Percentiles rank a stretch among this genome's conserved stretches.
These are phyloP conservation scores for Saraca asoca DNA, from an alignment of 331 rosid genomes.

Conservation along the genomic window DNA sequence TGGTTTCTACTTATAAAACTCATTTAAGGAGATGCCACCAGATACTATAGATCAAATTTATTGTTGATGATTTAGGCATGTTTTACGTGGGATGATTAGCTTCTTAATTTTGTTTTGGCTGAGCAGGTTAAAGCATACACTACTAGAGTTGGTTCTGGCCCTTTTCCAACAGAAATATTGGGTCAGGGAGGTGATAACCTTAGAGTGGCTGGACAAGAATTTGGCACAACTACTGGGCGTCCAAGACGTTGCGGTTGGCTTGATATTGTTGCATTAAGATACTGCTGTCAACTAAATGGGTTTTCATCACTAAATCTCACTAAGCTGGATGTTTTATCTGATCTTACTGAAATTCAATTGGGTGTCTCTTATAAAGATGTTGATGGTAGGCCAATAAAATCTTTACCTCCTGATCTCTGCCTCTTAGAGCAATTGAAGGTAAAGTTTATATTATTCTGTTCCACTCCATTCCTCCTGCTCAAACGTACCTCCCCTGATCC, in stretches of 20 bases:
- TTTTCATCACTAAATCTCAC: constrained; percentile 89
- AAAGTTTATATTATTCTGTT: constrained; percentile 21
- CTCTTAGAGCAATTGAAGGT: constrained; percentile 87
- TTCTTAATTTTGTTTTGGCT: constrained; percentile 36
- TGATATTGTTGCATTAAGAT: constrained; percentile 73
- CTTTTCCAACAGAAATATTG: constrained; percentile 87
- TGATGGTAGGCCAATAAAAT: constrained; percentile 69
- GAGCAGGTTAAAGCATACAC: constrained; percentile 93
- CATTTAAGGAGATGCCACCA: not conserved
- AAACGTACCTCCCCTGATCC: too few species aligned
- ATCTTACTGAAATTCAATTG: constrained; percentile 67
- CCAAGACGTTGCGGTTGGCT: constrained; percentile 99
- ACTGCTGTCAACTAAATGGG: constrained; percentile 82
- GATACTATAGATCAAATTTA: not conserved
- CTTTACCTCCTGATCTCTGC: constrained; percentile 79
- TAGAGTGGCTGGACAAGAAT: constrained; percentile 89
- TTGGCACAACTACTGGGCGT: constrained; percentile 95
- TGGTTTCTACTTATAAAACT: not conserved
- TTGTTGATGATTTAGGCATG: constrained; percentile 1
- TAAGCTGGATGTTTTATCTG: constrained; percentile 87
- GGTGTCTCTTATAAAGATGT: constrained; percentile 63
- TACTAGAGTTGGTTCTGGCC: constrained; percentile 96
- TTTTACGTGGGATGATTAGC: constrained; percentile 12
- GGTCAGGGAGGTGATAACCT: constrained; percentile 82
- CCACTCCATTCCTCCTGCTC: not conserved